These are phyloP conservation scores for Populus simonii DNA, from an alignment of 345 rosid genomes.

Conservation along the genomic window DNA sequence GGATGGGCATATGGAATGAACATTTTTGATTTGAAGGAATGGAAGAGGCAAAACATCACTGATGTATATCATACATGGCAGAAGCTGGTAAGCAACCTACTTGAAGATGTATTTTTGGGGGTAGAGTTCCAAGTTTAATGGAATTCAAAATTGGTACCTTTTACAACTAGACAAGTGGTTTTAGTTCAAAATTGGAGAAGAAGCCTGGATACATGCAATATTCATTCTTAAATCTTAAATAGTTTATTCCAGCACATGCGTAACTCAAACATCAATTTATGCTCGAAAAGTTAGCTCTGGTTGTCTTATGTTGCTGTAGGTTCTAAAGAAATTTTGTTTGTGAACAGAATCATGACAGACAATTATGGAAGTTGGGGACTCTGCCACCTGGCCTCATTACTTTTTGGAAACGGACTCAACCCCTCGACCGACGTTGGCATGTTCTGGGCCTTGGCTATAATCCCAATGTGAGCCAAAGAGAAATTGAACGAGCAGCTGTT, in stretches of 20 bases:
- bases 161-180: neutral
- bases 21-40: constrained; percentile 77
- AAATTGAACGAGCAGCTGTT: constrained; percentile 68
- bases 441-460: constrained; percentile 87
- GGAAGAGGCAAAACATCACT: constrained; percentile 89
- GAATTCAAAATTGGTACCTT: neutral
- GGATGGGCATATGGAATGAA: constrained; percentile 99
- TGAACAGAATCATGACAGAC: constrained; percentile 71
- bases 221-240: neutral
- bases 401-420: constrained; percentile 61
- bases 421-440: constrained; percentile 62
- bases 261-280: neutral
- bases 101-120: neutral
- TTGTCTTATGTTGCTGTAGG: neutral
- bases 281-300: neutral
- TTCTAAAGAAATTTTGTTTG: constrained; percentile 7
- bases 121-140: neutral
- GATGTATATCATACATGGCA: constrained; percentile 91
- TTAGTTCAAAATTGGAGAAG: neutral
- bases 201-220: constrained; percentile 3
- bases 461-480: constrained; percentile 64
- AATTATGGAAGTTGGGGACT: constrained; percentile 78
- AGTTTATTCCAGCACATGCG: neutral
- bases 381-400: constrained; percentile 73
- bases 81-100: constrained; percentile 56